Percentiles rank a stretch among this genome's conserved stretches.
phyloP scores from a whole-genome alignment of 306 rosid genomes.

The Mimosa bimucronata region DNA sequence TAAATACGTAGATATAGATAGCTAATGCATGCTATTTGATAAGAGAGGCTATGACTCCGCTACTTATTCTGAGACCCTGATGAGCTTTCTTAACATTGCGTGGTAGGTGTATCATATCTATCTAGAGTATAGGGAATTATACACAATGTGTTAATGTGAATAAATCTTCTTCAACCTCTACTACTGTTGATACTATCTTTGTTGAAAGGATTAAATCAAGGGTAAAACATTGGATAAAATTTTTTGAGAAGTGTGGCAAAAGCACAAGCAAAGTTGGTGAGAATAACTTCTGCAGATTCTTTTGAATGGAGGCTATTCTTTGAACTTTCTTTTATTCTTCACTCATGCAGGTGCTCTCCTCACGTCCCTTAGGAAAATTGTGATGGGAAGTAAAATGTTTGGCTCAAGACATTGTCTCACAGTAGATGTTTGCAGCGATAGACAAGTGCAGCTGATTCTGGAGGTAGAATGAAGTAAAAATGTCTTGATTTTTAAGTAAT shows the following conservation, averaged over 20 bases:
- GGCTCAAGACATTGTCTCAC: constrained; percentile 71
- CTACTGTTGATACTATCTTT: constrained; percentile 73
- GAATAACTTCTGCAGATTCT: constrained; percentile 32
- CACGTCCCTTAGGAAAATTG: constrained; percentile 60
- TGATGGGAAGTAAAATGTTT: constrained; percentile 58
- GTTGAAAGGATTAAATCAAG: constrained; percentile 73
- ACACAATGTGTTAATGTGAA: constrained; percentile 30
- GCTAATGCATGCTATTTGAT: constrained; percentile 24
- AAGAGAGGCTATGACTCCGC: constrained; percentile 5
- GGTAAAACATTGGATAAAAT: constrained; percentile 62
- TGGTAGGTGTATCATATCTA: constrained; percentile 81
- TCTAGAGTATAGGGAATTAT: constrained; percentile 69
- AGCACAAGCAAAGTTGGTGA: constrained; percentile 58
- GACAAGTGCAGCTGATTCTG: constrained; percentile 72
- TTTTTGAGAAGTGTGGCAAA: constrained; percentile 40
- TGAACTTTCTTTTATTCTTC: constrained; percentile 23
- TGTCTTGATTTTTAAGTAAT: constrained; percentile 29
- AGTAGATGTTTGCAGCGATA: constrained; percentile 83
- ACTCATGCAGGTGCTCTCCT: constrained; percentile 65
- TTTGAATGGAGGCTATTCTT: constrained; percentile 4
- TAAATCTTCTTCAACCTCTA: constrained; percentile 45
- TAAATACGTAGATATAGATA: constrained; percentile 3
- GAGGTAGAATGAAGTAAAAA: constrained; percentile 56
- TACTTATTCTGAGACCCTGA: constrained; percentile 26
- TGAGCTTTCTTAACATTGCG: constrained; percentile 1